Evolutionary conservation across 2,329 filamentous ascomycete species (phyloP), one percentile per base, ranked within the genome.

Genomic region (Colletotrichum gloeosporioides): DNA sequence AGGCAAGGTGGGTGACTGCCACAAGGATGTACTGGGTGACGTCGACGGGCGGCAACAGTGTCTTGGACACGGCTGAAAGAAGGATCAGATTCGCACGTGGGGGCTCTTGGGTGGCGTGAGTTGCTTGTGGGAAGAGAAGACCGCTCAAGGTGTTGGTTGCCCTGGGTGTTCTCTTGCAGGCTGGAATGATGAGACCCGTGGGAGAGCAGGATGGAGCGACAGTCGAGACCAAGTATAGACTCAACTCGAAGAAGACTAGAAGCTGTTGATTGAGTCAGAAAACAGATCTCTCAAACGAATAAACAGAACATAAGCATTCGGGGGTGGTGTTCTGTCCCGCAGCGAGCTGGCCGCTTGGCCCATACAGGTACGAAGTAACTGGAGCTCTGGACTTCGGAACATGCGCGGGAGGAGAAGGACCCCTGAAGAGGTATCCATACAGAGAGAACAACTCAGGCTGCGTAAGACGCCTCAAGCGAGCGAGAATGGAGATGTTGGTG

Each of bases 21-120:
- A 68, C 73, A 67, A 66, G 66, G 64, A 63, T 74, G 69, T 49
- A 64, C 64, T 39, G 61, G 34, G 73, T 77, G 73, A 77, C 76
- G 76, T 77, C 69, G 74, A 31, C 32, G 29, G 55, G 39, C 36
- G 49, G 57, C 22, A 59, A 63, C 31, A 25, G 61, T 68, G 69
- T 59, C 66, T 71, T 71, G 62, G 53, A 66, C 68, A 69, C 29
- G 22, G 39, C 59, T 64, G 36, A 32, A 18, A 49, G 39, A 59
- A 32, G 72, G 64, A 57, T 70, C 69, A 62, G 31, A 57, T 55
- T 53, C 62, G 74, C 69, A 74, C 66, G 76, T 74, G 70, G 74
- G 70, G 55, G 39, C 25, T 27, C 32, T 22, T 18, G 27, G 36
- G 68, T 71, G 73, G 75, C 66, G 71, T 53, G 27, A 36, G 62